Conservation (phyloP, 1,284 basidiomycete species). For the Peniophora sp. region DNA sequence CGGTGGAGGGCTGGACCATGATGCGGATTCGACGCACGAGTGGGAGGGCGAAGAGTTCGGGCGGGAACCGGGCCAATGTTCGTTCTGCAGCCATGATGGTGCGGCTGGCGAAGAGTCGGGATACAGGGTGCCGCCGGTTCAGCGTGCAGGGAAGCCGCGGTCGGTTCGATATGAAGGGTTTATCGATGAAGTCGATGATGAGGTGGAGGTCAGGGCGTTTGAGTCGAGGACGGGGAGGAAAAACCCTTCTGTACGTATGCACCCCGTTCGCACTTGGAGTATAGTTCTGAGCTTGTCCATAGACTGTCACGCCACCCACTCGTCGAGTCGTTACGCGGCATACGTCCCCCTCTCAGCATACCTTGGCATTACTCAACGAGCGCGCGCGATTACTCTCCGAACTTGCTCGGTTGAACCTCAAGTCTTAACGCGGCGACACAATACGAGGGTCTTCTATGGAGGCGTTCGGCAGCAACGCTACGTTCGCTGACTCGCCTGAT, state of each 20-base stretch:
- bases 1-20: slow-evolving; percentile 1
- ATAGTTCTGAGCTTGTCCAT: neutral
- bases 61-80: neutral
- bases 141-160: slow-evolving; percentile 1
- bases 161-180: slow-evolving; percentile 41
- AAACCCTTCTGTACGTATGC: neutral
- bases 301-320: neutral
- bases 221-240: slow-evolving; percentile 16
- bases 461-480: neutral
- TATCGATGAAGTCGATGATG: slow-evolving; percentile 44
- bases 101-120: slow-evolving; percentile 2
- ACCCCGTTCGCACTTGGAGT: neutral
- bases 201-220: slow-evolving; percentile 40
- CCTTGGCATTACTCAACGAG: slow-evolving; percentile 40
- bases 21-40: neutral
- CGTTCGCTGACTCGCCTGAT: neutral
- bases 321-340: slow-evolving; percentile 22
- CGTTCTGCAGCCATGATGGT: slow-evolving; percentile 7
- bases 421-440: neutral
- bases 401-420: slow-evolving; percentile 28
- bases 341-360: slow-evolving; percentile 32
- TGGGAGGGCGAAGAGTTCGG: slow-evolving; percentile 3
- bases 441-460: neutral
- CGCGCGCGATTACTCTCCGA: slow-evolving; percentile 39
- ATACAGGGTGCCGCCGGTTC: slow-evolving; percentile 11